Evolutionary conservation across 768 basidiomycete species (phyloP).

Genomic region (Mycena floridula): DNA sequence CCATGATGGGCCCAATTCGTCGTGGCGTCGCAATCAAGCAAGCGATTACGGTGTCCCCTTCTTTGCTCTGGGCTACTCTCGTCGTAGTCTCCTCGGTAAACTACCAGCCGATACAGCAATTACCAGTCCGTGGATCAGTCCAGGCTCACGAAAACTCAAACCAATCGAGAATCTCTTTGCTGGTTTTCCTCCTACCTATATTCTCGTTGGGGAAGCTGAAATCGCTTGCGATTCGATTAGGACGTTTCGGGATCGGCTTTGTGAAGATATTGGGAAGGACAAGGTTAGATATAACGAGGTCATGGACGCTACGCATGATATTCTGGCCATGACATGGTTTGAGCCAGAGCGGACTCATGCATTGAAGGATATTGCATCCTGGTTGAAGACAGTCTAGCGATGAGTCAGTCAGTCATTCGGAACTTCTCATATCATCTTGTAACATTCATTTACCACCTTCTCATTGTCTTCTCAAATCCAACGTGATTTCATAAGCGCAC

Average conservation of each 20-base stretch:
- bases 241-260: slow-evolving; percentile 17
- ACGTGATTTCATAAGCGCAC: too few relatives aligned
- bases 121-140: not conserved
- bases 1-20: not conserved
- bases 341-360: slow-evolving; percentile 19
- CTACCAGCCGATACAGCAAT: not conserved
- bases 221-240: slow-evolving; percentile 19
- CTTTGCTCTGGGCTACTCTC: not conserved
- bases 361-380: slow-evolving; percentile 18
- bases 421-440: too few relatives aligned
- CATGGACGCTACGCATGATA: slow-evolving; percentile 23
- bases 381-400: too few relatives aligned
- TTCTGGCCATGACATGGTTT: slow-evolving; percentile 18
- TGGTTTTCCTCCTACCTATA: slow-evolving; percentile 20
- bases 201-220: slow-evolving; percentile 21
- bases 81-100: not conserved
- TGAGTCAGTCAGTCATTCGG: too few relatives aligned
- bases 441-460: too few relatives aligned
- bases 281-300: slow-evolving; percentile 17
- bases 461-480: too few relatives aligned
- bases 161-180: slow-evolving; percentile 10
- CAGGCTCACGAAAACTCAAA: not conserved
- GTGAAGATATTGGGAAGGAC: slow-evolving; percentile 15
- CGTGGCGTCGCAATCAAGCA: not conserved
- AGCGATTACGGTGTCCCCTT: not conserved